Conservation (phyloP, 805 yeast genomes). For the Lipomyces anomalus region DNA sequence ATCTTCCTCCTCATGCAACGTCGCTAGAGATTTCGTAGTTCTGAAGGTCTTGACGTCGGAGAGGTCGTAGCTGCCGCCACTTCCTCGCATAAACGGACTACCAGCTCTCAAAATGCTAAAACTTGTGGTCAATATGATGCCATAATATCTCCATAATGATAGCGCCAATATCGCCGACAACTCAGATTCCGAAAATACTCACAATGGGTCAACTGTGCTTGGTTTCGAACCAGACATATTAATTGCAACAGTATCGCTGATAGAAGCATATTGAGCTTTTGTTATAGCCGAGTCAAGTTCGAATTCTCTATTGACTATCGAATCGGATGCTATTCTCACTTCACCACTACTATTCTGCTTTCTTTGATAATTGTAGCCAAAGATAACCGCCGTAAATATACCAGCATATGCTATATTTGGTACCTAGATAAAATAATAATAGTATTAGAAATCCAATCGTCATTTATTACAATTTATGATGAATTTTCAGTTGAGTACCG, state of each 20-base stretch:
- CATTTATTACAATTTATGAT: too few species aligned
- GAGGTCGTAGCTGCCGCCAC: not conserved
- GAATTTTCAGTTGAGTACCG: too few species aligned
- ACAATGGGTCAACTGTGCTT: not conserved
- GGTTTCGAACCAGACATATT: not conserved
- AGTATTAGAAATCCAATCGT: too few species aligned
- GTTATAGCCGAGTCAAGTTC: not conserved
- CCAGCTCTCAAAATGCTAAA: not conserved
- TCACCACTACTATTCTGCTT: not conserved
- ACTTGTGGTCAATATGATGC: too few species aligned
- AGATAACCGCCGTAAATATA: not conserved
- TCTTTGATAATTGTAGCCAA: not conserved
- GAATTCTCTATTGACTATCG: not conserved
- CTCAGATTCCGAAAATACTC: not conserved
- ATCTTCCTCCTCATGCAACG: too few species aligned
- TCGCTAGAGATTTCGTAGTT: too few species aligned
- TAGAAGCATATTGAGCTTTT: not conserved
- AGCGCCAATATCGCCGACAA: too few species aligned
- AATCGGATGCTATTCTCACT: not conserved
- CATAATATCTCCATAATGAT: too few species aligned
- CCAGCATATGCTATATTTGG: too few species aligned
- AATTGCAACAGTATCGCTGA: not conserved
- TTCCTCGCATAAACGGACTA: not conserved
- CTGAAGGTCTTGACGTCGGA: not conserved
- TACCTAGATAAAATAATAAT: too few species aligned